These are phyloP conservation scores for Mycosphaerelloides madeirae DNA, from an alignment of 2,329 filamentous ascomycete genomes.

Conservation along the genomic window DNA sequence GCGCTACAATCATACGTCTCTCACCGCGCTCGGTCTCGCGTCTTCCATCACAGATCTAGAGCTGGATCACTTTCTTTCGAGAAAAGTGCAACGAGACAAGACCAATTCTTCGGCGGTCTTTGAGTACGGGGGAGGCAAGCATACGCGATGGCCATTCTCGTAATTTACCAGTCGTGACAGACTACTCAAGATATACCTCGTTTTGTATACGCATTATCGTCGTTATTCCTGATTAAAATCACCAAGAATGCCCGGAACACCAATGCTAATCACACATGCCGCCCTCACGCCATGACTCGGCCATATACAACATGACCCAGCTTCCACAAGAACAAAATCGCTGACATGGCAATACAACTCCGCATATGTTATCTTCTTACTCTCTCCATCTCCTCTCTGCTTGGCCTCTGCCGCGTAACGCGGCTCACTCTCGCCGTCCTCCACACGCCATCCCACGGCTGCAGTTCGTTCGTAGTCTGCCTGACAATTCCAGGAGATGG, in stretches of 20 bases:
- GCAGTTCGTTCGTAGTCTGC: conserved; percentile 20
- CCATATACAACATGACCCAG: not conserved
- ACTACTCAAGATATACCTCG: no score
- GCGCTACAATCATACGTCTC: conserved; percentile 16
- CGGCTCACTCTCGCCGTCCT: conserved; percentile 12
- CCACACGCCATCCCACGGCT: conserved; percentile 32
- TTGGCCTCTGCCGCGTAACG: not conserved
- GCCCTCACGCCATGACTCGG: conserved; percentile 27
- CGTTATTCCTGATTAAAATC: not conserved
- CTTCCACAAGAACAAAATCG: conserved; percentile 20
- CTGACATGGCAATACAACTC: not conserved
- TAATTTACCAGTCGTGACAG: conserved; percentile 32
- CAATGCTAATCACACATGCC: conserved; percentile 21
- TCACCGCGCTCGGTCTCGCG: conserved; percentile 29
- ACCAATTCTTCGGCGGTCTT: conserved; percentile 27
- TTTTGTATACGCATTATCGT: no score
- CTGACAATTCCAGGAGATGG: conserved; percentile 16
- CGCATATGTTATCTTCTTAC: conserved; percentile 1
- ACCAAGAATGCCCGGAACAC: not conserved
- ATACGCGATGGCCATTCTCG: conserved; percentile 19
- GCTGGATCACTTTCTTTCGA: conserved; percentile 20
- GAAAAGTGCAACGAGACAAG: conserved; percentile 21
- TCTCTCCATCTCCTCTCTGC: conserved; percentile 18
- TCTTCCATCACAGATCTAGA: conserved; percentile 26
- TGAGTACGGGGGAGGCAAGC: conserved; percentile 27